Evolutionary conservation across 192 early-diverging fungal genomes (phyloP), one percentile per base, ranked within the genome.

Genomic region (Coemansia sp.): DNA sequence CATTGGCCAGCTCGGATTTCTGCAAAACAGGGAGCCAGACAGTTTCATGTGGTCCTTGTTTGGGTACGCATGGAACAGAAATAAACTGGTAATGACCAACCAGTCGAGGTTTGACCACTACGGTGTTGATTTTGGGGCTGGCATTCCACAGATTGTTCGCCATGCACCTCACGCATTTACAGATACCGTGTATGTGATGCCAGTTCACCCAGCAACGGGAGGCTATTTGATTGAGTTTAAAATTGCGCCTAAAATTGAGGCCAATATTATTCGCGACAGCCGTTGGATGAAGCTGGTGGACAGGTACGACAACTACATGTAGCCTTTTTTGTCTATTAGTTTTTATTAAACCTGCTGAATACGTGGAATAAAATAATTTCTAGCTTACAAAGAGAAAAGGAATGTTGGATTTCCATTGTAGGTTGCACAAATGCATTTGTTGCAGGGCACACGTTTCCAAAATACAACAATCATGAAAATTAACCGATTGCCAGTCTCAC

Each of bases 201-300:
- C 46, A 15, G 11, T 11, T 47, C 46, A 47, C n/a, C 46, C 46
- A 47, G 46, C 0, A n/a, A 47, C 11, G 3, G n/a, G n/a, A 15
- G 46, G 46, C 11, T 47, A 47, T 47, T 3, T 15, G 46, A 47
- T 47, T 47, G 46, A 11, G 12, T 15, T 47, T 47, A 15, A 11
- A 47, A 11, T 47, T 15, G n/a, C 32, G 32, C 21, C 18, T 36
- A 19, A 15, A 8, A 22, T 36, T 19, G 55, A 26, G 5, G 21
- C 22, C 2, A 57, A 57, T 26, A 11, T 57, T 22, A 13, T 57
- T 15, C 21, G 16, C 5, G 11, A 57, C 55, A 39, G 32, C 12
- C 3, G 3, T 19, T 57, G 55, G 55, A 57, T 57, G 55, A 39
- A 39, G 9, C 15, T 57, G 55, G 55, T 57, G 8, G 55, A 57